Evolutionary conservation across 1,284 basidiomycete genomes (phyloP).

Genomic region (Vanrija sp.): DNA sequence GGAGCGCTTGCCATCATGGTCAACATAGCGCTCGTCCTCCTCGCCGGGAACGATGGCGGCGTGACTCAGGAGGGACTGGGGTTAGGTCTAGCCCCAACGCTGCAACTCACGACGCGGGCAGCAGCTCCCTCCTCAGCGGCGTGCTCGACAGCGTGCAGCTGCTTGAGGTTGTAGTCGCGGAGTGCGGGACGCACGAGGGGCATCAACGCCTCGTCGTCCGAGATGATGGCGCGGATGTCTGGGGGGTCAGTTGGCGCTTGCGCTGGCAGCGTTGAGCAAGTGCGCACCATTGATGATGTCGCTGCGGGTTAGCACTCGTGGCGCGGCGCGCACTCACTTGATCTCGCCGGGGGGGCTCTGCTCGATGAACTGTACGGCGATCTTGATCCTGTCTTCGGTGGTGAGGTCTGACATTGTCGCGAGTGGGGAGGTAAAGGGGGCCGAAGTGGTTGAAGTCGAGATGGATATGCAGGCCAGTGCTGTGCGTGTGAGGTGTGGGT

Average conservation of each 20-base stretch:
- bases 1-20: slow-evolving; percentile 68
- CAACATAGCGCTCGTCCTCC: slow-evolving; percentile 65
- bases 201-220: slow-evolving; percentile 75
- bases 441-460: neutral
- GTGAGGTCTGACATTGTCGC: slow-evolving; percentile 33
- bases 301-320: slow-evolving; percentile 24
- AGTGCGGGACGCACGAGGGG: slow-evolving; percentile 70
- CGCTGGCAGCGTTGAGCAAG: slow-evolving; percentile 14
- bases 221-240: slow-evolving; percentile 85
- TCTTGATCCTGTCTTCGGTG: slow-evolving; percentile 37
- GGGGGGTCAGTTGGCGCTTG: slow-evolving; percentile 8
- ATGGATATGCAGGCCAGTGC: neutral
- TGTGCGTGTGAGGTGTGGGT: neutral
- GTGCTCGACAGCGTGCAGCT: slow-evolving; percentile 73
- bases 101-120: slow-evolving; percentile 25
- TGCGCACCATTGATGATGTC: slow-evolving; percentile 77
- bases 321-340: slow-evolving; percentile 51
- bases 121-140: slow-evolving; percentile 21
- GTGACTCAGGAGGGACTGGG: slow-evolving; percentile 33
- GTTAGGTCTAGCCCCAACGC: neutral
- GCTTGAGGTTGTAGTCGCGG: slow-evolving; percentile 74
- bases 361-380: slow-evolving; percentile 70
- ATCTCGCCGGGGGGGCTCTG: slow-evolving; percentile 93
- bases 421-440: neutral
- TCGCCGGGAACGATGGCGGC: slow-evolving; percentile 33